A percentile compares a stretch with the other conserved stretches of the same genome.
Evolutionary conservation across 805 yeast species (phyloP).

Genomic region (Myxozyma vanderwaltii): DNA sequence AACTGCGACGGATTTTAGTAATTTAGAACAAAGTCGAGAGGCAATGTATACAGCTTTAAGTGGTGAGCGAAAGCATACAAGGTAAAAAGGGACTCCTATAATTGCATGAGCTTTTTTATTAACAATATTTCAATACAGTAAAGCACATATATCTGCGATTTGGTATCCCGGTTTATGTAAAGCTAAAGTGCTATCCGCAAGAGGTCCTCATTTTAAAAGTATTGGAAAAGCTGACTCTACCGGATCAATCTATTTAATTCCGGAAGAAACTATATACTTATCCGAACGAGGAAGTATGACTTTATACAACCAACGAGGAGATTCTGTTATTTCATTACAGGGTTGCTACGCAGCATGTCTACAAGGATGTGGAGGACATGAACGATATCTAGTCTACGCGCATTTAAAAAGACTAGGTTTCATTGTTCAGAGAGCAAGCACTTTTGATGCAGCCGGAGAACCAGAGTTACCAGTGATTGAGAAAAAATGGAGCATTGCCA

Average conservation of each 20-base stretch:
- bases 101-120: not conserved
- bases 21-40: conserved; percentile 56
- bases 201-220: conserved; percentile 72
- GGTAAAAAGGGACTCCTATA: conserved; percentile 11
- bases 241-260: conserved; percentile 55
- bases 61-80: conserved; percentile 42
- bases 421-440: conserved; percentile 50
- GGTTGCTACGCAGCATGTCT: conserved; percentile 61
- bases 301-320: conserved; percentile 43
- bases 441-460: conserved; percentile 8
- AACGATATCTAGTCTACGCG: conserved; percentile 67
- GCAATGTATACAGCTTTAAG: conserved; percentile 73
- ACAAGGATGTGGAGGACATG: conserved; percentile 48
- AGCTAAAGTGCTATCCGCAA: conserved; percentile 53
- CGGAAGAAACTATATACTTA: conserved; percentile 74
- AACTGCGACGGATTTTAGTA: conserved; percentile 53
- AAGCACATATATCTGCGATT: conserved; percentile 56
- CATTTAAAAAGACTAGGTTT: conserved; percentile 79
- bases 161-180: conserved; percentile 45
- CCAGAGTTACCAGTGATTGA: conserved; percentile 4
- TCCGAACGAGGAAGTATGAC: conserved; percentile 75
- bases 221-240: conserved; percentile 62
- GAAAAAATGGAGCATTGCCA: not conserved
- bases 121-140: conserved; percentile 36
- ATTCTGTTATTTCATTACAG: conserved; percentile 58